Conservation (phyloP, 2,329 filamentous ascomycete species). For the Aspergillus oerlinghausenensis region DNA sequence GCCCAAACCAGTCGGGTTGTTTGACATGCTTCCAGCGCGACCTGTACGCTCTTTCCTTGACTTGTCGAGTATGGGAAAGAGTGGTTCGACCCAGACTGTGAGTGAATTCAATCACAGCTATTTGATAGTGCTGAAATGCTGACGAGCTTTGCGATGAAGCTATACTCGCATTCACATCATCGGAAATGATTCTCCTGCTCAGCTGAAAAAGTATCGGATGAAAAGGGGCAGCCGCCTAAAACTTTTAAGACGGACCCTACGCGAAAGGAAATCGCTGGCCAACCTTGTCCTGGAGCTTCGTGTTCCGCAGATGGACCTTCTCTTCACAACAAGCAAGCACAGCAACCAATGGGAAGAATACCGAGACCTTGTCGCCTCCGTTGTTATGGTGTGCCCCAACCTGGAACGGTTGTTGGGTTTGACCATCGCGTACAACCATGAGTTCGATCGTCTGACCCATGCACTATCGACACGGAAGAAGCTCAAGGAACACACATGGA, state of each 20-base stretch:
- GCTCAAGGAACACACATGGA: constrained; percentile 54
- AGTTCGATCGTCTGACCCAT: constrained; percentile 52
- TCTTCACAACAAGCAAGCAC: constrained; percentile 37
- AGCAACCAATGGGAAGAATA: constrained; percentile 45
- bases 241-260: constrained; percentile 51
- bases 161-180: constrained; percentile 49
- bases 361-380: constrained; percentile 49
- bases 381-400: constrained; percentile 57
- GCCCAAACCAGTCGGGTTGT: constrained; percentile 41
- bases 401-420: constrained; percentile 53
- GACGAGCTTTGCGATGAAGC: constrained; percentile 24
- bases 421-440: constrained; percentile 48
- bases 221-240: constrained; percentile 50
- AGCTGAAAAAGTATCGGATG: constrained; percentile 46
- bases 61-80: constrained; percentile 54
- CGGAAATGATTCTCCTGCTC: constrained; percentile 43
- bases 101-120: constrained; percentile 24
- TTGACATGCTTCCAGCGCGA: constrained; percentile 53
- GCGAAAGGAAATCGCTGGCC: constrained; percentile 48
- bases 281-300: constrained; percentile 51
- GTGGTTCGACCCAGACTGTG: constrained; percentile 49
- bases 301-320: constrained; percentile 46
- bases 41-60: constrained; percentile 49
- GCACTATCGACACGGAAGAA: constrained; percentile 52
- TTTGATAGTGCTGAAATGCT: constrained; percentile 10